phyloP scores from a whole-genome alignment of 73 alveolate species.

The Urostyla sp. region DNA sequence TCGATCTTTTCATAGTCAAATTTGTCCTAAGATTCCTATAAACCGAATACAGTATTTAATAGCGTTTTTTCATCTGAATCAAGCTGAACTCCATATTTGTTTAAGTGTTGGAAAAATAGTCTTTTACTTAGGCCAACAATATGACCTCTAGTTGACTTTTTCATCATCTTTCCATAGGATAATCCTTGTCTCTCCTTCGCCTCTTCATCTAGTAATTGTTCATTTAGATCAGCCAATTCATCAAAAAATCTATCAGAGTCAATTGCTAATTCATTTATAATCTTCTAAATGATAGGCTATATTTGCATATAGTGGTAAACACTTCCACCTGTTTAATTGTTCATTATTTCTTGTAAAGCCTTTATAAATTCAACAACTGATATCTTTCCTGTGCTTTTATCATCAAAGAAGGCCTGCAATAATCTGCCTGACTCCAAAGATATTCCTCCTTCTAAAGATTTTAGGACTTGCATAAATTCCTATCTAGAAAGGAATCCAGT shows the following conservation, averaged over 20 bases:
- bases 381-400: constrained; percentile 51
- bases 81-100: constrained; percentile 51
- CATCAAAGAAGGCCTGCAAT: constrained; percentile 61
- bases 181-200: not conserved
- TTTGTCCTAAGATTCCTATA: constrained; percentile 3
- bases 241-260: constrained; percentile 62
- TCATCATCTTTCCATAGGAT: constrained; percentile 10
- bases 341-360: constrained; percentile 58
- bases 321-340: constrained; percentile 49
- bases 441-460: constrained; percentile 45
- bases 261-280: constrained; percentile 57
- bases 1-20: constrained; percentile 60
- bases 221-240: constrained; percentile 60
- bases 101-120: constrained; percentile 28
- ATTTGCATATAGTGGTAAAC: constrained; percentile 45
- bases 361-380: constrained; percentile 46
- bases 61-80: constrained; percentile 66
- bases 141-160: constrained; percentile 18
- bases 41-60: constrained; percentile 47
- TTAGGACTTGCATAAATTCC: constrained; percentile 33
- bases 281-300: constrained; percentile 43
- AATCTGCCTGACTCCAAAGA: constrained; percentile 22
- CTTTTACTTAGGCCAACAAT: constrained; percentile 46
- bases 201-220: constrained; percentile 9
- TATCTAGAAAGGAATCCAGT: constrained; percentile 50